Conservation (phyloP, 2,329 filamentous ascomycete genomes). For the Fonsecaea pedrosoi region DNA sequence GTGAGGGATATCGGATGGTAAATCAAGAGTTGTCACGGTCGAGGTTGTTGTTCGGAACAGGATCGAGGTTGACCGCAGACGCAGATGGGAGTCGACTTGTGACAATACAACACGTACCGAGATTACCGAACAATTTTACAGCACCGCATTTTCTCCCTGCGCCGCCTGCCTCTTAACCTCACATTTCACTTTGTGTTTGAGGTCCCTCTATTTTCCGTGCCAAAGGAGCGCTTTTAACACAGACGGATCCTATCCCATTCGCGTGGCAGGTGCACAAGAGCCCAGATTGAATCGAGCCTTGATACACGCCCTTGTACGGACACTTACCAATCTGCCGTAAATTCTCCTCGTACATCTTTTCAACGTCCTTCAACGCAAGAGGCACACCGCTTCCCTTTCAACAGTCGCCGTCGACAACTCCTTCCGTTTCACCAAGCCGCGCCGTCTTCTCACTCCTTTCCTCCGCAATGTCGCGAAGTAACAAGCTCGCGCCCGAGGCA, state of each 20-base stretch:
- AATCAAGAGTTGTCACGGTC: conserved; percentile 16
- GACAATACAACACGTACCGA: background rate
- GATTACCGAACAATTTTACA: conserved; percentile 9
- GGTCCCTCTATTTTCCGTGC: background rate
- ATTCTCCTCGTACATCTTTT: conserved; percentile 5
- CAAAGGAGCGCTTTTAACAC: background rate
- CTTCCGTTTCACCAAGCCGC: background rate
- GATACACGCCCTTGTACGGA: conserved; percentile 3
- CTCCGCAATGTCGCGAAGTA: conserved; percentile 37
- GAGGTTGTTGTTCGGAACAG: conserved; percentile 25
- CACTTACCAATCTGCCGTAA: background rate
- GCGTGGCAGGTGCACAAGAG: background rate
- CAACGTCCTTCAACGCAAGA: background rate
- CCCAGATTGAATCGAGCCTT: background rate
- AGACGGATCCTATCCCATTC: background rate
- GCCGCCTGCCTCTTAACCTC: background rate
- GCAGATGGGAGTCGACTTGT: conserved; percentile 20
- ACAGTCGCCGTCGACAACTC: background rate
- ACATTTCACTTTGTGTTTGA: background rate
- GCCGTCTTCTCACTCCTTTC: background rate
- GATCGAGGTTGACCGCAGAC: conserved; percentile 16
- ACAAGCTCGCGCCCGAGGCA: conserved; percentile 97
- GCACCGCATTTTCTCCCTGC: background rate
- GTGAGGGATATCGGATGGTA: conserved; percentile 18
- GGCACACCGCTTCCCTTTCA: background rate